Conservation (phyloP, 1,139 yeast species). For the Debaryomycetaceae sp. region DNA sequence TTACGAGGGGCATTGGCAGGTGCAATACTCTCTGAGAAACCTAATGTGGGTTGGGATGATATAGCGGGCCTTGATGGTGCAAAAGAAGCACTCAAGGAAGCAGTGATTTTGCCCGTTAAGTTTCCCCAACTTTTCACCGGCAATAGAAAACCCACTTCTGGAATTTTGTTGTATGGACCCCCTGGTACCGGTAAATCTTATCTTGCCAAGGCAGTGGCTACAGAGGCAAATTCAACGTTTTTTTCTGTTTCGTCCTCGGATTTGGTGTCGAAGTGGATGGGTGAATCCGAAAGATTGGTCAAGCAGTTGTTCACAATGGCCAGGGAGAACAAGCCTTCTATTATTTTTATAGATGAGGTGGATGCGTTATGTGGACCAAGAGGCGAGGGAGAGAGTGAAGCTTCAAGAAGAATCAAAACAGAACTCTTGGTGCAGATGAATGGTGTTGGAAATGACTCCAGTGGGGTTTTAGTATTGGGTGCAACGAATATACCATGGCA, state of each 20-base stretch:
- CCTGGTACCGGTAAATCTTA: conserved; percentile 99
- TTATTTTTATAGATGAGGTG: conserved; percentile 95
- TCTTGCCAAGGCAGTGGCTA: conserved; percentile 96
- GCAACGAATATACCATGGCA: conserved; percentile 99
- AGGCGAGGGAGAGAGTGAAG: conserved; percentile 98
- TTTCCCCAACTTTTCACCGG: conserved; percentile 95
- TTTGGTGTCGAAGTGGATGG: conserved; percentile 98
- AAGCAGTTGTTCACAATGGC: conserved; percentile 96
- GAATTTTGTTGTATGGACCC: conserved; percentile 91
- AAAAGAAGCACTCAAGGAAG: conserved; percentile 94
- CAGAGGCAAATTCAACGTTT: conserved; percentile 95
- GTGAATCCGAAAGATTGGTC: conserved; percentile 92
- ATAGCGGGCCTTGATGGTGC: conserved; percentile 95
- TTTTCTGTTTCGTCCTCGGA: conserved; percentile 94
- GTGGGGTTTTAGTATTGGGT: conserved; percentile 91
- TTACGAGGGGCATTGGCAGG: conserved; percentile 89
- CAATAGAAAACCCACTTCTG: conserved; percentile 88
- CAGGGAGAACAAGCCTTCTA: conserved; percentile 89
- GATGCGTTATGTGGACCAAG: conserved; percentile 98
- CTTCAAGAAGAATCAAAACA: conserved; percentile 92
- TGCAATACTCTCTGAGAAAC: conserved; percentile 87
- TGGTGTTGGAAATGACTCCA: conserved; percentile 94
- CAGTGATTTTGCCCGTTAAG: conserved; percentile 90
- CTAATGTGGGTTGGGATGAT: conserved; percentile 92
- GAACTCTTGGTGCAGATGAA: conserved; percentile 97